phyloP scores from a whole-genome alignment of 2,329 filamentous ascomycete species.

The Verticillium nonalfalfae region DNA sequence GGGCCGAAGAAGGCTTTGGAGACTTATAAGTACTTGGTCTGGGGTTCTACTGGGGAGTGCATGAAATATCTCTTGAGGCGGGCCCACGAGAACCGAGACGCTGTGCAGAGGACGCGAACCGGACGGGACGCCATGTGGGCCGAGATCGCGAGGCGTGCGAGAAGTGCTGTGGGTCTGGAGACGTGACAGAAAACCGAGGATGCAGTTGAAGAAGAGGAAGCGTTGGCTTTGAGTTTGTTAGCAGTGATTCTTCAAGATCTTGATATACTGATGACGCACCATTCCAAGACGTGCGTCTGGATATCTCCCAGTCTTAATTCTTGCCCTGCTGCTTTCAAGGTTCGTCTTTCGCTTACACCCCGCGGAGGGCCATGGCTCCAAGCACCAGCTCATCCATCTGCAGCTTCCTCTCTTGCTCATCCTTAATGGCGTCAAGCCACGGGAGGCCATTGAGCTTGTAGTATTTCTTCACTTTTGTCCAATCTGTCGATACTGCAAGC shows the following conservation, averaged over 20 bases:
- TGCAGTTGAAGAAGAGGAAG: neutral
- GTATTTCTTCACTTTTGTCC: slow-evolving; percentile 68
- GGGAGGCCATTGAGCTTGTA: slow-evolving; percentile 72
- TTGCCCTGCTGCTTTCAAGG: too few relatives aligned
- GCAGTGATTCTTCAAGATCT: neutral
- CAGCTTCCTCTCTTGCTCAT: slow-evolving; percentile 34
- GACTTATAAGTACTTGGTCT: slow-evolving; percentile 62
- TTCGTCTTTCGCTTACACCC: slow-evolving; percentile 20
- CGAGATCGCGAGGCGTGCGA: slow-evolving; percentile 53
- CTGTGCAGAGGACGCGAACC: slow-evolving; percentile 55
- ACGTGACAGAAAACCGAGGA: slow-evolving; percentile 9
- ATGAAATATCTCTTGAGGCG: slow-evolving; percentile 68
- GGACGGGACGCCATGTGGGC: slow-evolving; percentile 56
- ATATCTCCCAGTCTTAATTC: too few relatives aligned
- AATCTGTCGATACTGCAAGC: slow-evolving; percentile 55
- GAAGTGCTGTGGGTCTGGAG: slow-evolving; percentile 29
- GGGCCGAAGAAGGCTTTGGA: slow-evolving; percentile 17
- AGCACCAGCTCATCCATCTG: slow-evolving; percentile 66
- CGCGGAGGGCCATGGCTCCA: slow-evolving; percentile 72
- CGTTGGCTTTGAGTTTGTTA: neutral
- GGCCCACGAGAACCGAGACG: slow-evolving; percentile 65
- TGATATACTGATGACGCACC: too few relatives aligned
- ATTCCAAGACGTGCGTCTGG: too few relatives aligned
- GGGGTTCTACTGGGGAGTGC: slow-evolving; percentile 71
- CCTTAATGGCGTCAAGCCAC: slow-evolving; percentile 38